Evolutionary conservation across 495 filamentous ascomycete genomes (phyloP).

Genomic region (Durotheca rogersii): DNA sequence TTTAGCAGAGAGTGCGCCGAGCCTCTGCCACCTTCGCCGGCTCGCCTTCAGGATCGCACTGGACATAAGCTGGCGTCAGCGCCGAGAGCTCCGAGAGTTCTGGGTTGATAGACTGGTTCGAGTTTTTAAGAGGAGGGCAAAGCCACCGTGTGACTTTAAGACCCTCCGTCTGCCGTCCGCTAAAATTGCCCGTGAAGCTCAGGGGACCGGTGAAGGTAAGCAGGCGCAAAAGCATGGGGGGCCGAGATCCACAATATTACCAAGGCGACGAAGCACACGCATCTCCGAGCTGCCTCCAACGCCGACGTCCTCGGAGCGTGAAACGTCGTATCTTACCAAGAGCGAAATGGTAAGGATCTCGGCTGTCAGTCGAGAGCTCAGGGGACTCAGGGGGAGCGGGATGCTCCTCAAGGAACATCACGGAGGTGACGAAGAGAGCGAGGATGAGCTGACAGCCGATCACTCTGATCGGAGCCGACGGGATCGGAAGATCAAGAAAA

Average conservation of each 20-base stretch:
- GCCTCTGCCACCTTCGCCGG: constrained; percentile 62
- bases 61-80: constrained; percentile 73
- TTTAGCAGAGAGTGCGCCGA: constrained; percentile 64
- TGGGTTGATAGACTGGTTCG: constrained; percentile 65
- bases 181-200: constrained; percentile 2
- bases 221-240: constrained; percentile 8
- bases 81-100: constrained; percentile 68
- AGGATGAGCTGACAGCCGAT: constrained; percentile 29
- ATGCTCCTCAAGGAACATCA: constrained; percentile 22
- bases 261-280: constrained; percentile 28
- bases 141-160: constrained; percentile 48
- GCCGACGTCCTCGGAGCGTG: constrained; percentile 39
- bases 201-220: background rate
- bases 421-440: constrained; percentile 35
- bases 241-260: background rate
- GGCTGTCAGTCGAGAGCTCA: constrained; percentile 22
- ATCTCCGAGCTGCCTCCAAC: constrained; percentile 24
- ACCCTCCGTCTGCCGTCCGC: constrained; percentile 35
- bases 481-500: constrained; percentile 11
- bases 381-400: constrained; percentile 15
- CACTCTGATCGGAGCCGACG: constrained; percentile 8
- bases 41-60: constrained; percentile 72
- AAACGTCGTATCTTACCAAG: constrained; percentile 10
- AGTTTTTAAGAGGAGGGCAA: constrained; percentile 61
- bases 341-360: constrained; percentile 13